A percentile compares a stretch with the other conserved stretches of the same genome.
These are phyloP conservation scores for Cercophora samala DNA, from an alignment of 495 filamentous ascomycete species.

Conservation along the genomic window DNA sequence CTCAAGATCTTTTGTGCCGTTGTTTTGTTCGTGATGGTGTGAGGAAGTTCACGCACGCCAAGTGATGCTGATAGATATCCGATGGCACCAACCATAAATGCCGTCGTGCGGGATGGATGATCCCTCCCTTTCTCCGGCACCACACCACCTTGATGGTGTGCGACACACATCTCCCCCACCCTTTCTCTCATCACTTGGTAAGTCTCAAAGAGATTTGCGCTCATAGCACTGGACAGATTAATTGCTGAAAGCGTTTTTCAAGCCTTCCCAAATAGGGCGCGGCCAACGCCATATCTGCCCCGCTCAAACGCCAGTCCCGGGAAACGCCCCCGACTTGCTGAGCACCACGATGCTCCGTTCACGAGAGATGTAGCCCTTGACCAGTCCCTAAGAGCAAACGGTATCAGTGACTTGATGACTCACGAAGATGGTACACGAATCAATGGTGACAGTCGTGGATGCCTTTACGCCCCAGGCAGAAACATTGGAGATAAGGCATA, in stretches of 20 bases:
- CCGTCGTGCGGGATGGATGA: background rate
- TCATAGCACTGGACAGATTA: background rate
- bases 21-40: background rate
- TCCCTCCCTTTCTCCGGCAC: background rate
- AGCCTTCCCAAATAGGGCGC: background rate
- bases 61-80: background rate
- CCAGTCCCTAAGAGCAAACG: conserved; percentile 60
- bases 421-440: conserved; percentile 21
- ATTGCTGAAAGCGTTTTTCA: background rate
- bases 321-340: conserved; percentile 87
- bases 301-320: conserved; percentile 83
- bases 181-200: background rate
- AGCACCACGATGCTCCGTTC: conserved; percentile 85
- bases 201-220: background rate
- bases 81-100: background rate
- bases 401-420: conserved; percentile 28
- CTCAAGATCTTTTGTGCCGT: background rate
- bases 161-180: no score
- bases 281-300: background rate
- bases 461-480: conserved; percentile 23
- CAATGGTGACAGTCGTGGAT: conserved; percentile 3
- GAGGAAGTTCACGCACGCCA: background rate
- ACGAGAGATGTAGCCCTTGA: conserved; percentile 97
- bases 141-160: background rate
- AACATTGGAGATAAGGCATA: background rate